Conservation (phyloP, 1,284 basidiomycete genomes). For the Polyporus tsugae region DNA sequence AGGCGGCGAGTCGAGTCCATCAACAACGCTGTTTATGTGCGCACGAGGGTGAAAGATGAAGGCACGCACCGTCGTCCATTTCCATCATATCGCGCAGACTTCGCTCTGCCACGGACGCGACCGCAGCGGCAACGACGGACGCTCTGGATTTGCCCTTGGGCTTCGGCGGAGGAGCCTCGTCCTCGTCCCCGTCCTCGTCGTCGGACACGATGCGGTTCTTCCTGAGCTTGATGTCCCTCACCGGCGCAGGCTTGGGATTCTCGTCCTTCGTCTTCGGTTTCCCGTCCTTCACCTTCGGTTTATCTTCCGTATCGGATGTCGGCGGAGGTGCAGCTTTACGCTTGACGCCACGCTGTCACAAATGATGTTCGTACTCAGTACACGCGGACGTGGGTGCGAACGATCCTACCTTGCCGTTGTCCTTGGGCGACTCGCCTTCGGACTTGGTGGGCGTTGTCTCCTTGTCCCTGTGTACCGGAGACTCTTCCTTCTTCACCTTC, state of each 20-base stretch:
- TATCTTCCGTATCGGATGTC: constrained; percentile 33
- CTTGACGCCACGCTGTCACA: constrained; percentile 60
- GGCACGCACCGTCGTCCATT: constrained; percentile 68
- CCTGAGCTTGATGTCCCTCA: constrained; percentile 42
- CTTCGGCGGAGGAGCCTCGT: constrained; percentile 35
- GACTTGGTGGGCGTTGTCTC: constrained; percentile 36
- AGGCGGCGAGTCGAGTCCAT: no score
- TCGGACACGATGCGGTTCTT: constrained; percentile 64
- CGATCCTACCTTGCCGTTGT: constrained; percentile 32
- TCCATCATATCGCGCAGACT: constrained; percentile 77
- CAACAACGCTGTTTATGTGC: background rate
- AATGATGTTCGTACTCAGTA: background rate
- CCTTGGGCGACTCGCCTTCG: constrained; percentile 28
- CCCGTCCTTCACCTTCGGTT: constrained; percentile 30
- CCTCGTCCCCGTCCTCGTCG: constrained; percentile 64
- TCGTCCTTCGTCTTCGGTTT: constrained; percentile 24
- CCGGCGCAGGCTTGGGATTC: constrained; percentile 6
- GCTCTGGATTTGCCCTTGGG: constrained; percentile 46
- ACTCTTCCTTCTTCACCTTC: constrained; percentile 32
- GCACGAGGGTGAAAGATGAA: background rate
- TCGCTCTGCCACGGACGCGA: constrained; percentile 45
- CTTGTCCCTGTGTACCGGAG: constrained; percentile 27
- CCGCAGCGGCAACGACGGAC: constrained; percentile 24
- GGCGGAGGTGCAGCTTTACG: constrained; percentile 53
- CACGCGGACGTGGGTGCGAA: background rate